Conservation (phyloP, 1,284 basidiomycete genomes). For the Cryptococcus sp. region DNA sequence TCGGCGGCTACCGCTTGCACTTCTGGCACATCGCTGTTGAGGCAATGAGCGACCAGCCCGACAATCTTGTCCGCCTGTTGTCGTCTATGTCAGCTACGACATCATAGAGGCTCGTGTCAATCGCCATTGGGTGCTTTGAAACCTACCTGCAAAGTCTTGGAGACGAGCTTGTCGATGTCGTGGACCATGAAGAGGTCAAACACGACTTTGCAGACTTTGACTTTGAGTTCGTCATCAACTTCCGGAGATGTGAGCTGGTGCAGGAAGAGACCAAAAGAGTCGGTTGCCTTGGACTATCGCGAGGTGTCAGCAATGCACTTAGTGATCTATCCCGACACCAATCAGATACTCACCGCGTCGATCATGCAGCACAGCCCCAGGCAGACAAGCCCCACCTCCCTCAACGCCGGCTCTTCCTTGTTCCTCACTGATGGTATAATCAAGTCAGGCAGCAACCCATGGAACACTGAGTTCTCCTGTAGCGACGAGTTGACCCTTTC, state of each 20-base stretch:
- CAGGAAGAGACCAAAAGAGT: conserved; percentile 84
- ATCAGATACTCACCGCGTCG: conserved; percentile 56
- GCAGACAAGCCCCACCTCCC: conserved; percentile 81
- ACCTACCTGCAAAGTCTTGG: conserved; percentile 40
- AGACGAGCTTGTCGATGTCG: conserved; percentile 58
- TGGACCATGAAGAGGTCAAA: conserved; percentile 92
- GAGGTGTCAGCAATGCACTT: conserved; percentile 2
- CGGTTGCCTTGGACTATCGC: conserved; percentile 74
- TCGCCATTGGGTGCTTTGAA: background rate
- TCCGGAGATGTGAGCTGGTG: conserved; percentile 76
- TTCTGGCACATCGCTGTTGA: conserved; percentile 69
- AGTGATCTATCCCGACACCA: background rate
- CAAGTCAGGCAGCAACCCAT: conserved; percentile 83
- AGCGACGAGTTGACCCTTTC: conserved; percentile 89
- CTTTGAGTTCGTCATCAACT: conserved; percentile 61
- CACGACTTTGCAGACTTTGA: conserved; percentile 77
- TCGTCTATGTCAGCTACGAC: background rate
- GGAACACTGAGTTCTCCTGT: conserved; percentile 89
- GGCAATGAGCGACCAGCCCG: conserved; percentile 68
- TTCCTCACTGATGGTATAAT: conserved; percentile 87
- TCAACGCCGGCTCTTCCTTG: conserved; percentile 70
- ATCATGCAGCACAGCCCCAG: conserved; percentile 90
- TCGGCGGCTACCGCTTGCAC: conserved; percentile 77
- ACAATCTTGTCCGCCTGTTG: conserved; percentile 64
- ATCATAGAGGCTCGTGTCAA: background rate